Percentiles rank a stretch among this genome's conserved stretches.
Evolutionary conservation across 2,329 filamentous ascomycete species (phyloP).

Genomic region (Arthrobotrys musiformis): DNA sequence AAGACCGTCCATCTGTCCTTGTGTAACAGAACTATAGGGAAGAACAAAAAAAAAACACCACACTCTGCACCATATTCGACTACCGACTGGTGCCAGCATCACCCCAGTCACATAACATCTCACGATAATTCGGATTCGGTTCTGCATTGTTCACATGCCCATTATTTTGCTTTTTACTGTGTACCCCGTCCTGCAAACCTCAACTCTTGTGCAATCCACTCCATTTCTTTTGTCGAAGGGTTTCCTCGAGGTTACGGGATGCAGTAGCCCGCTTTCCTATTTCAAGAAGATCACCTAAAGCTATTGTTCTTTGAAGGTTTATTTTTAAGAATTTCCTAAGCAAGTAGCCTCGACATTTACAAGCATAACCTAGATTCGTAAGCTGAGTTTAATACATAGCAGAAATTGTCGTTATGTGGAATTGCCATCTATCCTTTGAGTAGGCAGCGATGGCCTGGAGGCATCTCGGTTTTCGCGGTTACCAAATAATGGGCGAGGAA

Average conservation of each 20-base stretch:
- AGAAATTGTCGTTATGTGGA: no score
- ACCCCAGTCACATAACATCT: background rate
- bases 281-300: background rate
- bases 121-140: slow-evolving; percentile 24
- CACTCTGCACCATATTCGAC: slow-evolving; percentile 8
- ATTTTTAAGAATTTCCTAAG: slow-evolving; percentile 8
- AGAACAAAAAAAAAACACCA: slow-evolving; percentile 1
- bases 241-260: background rate
- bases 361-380: background rate
- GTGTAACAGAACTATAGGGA: slow-evolving; percentile 11
- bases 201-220: background rate
- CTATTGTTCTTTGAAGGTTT: background rate
- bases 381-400: background rate
- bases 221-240: background rate
- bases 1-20: slow-evolving; percentile 14
- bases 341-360: background rate
- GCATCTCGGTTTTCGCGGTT: no score
- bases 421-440: no score
- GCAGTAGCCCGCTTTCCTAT: slow-evolving; percentile 11
- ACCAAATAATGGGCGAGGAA: no score
- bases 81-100: slow-evolving; percentile 5
- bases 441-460: no score
- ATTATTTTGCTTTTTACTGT: background rate
- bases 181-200: background rate
- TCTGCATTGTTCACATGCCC: slow-evolving; percentile 38